phyloP scores from a whole-genome alignment of 352 stramenopile genomes.

The Phytopythium kandeliae region DNA sequence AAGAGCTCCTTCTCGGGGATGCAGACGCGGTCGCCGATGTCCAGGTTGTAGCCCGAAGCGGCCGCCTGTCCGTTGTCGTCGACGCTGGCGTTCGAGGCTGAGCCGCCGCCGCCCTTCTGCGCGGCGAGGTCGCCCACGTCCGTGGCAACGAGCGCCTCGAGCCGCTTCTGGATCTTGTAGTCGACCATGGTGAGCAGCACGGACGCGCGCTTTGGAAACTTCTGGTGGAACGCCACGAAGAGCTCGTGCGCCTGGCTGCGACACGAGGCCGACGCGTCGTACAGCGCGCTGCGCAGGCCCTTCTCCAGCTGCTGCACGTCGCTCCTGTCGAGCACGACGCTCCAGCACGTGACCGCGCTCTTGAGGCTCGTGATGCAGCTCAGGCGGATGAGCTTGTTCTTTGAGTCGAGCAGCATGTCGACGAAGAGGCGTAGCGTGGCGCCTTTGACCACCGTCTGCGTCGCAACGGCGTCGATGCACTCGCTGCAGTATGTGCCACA shows the following conservation, averaged over 20 bases:
- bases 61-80: conserved; percentile 30
- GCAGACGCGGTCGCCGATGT: conserved; percentile 71
- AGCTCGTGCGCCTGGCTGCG: conserved; percentile 62
- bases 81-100: conserved; percentile 40
- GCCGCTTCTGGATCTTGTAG: conserved; percentile 79
- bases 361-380: conserved; percentile 66
- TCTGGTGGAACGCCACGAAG: conserved; percentile 64
- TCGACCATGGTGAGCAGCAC: conserved; percentile 64
- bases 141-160: conserved; percentile 50
- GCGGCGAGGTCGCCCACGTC: conserved; percentile 16
- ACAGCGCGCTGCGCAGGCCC: conserved; percentile 61
- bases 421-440: conserved; percentile 68
- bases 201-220: conserved; percentile 72
- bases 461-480: conserved; percentile 62
- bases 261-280: conserved; percentile 73
- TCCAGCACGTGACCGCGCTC: conserved; percentile 53
- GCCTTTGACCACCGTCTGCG: conserved; percentile 67
- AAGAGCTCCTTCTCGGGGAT: conserved; percentile 85
- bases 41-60: conserved; percentile 29
- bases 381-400: conserved; percentile 78
- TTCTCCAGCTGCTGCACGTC: conserved; percentile 81
- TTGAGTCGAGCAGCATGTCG: conserved; percentile 67
- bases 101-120: conserved; percentile 12
- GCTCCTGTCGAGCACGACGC: conserved; percentile 64
- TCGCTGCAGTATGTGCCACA: conserved; percentile 76